phyloP scores from a whole-genome alignment of 1,139 yeast genomes.

The Yamadazyma triangularis region DNA sequence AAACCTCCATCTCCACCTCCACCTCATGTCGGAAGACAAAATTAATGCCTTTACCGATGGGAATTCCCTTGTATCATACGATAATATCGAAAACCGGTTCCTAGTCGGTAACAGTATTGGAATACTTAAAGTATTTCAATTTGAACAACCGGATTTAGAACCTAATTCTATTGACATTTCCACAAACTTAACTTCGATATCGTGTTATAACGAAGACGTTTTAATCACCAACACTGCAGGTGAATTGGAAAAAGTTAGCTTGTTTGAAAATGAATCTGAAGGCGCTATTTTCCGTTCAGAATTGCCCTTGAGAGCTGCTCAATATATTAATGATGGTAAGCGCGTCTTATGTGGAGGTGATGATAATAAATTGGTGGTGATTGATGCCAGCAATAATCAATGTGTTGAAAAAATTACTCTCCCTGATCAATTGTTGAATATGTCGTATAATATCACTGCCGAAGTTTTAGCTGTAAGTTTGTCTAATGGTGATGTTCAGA shows the following conservation, averaged over 20 bases:
- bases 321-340: slow-evolving; percentile 66
- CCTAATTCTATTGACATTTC: slow-evolving; percentile 51
- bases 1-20: too few species aligned
- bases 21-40: slow-evolving; percentile 10
- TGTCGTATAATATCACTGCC: slow-evolving; percentile 60
- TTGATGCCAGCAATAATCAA: slow-evolving; percentile 35
- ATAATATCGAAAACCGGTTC: slow-evolving; percentile 31
- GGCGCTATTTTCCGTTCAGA: slow-evolving; percentile 41
- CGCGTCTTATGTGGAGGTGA: slow-evolving; percentile 75
- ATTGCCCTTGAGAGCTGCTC: slow-evolving; percentile 62
- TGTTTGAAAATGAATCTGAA: slow-evolving; percentile 15
- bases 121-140: slow-evolving; percentile 45
- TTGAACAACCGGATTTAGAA: slow-evolving; percentile 44
- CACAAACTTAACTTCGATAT: slow-evolving; percentile 37
- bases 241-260: slow-evolving; percentile 26
- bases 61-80: slow-evolving; percentile 38
- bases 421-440: slow-evolving; percentile 53
- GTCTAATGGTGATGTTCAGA: slow-evolving; percentile 61
- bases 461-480: slow-evolving; percentile 54
- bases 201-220: slow-evolving; percentile 18
- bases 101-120: slow-evolving; percentile 50
- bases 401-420: slow-evolving; percentile 12
- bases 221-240: slow-evolving; percentile 34
- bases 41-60: slow-evolving; percentile 46
- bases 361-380: slow-evolving; percentile 56